These are phyloP conservation scores for Puccinia novopanici DNA, from an alignment of 1,284 basidiomycete species.

Conservation along the genomic window DNA sequence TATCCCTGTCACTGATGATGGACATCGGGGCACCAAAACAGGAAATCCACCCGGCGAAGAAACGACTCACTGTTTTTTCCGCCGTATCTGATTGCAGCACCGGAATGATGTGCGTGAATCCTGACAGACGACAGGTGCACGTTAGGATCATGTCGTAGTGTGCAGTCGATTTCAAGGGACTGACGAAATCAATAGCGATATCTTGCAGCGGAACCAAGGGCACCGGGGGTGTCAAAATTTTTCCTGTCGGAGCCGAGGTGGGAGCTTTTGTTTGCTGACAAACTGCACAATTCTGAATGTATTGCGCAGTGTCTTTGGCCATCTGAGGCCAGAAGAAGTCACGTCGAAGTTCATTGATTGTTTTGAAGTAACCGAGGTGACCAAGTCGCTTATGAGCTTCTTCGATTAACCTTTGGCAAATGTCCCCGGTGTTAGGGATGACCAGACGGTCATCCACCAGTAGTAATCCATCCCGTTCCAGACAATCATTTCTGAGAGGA, in stretches of 20 bases:
- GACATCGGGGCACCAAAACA: no score
- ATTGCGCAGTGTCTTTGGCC: slow-evolving; percentile 42
- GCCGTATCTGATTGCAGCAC: no score
- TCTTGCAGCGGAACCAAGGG: slow-evolving; percentile 35
- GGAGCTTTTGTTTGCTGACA: slow-evolving; percentile 51
- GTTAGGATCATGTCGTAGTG: no score
- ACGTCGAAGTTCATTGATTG: slow-evolving; percentile 56
- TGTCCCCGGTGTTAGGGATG: slow-evolving; percentile 55
- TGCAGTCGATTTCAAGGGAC: no score
- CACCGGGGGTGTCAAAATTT: slow-evolving; percentile 33
- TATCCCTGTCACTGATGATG: no score
- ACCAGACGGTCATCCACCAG: slow-evolving; percentile 58
- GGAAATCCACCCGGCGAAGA: no score
- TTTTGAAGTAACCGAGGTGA: slow-evolving; percentile 61
- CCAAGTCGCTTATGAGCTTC: slow-evolving; percentile 59
- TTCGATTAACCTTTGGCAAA: slow-evolving; percentile 56
- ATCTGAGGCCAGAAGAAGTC: slow-evolving; percentile 63
- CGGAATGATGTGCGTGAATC: no score
- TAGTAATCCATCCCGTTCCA: slow-evolving; percentile 55
- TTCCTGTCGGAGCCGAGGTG: slow-evolving; percentile 22
- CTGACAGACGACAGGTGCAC: no score
- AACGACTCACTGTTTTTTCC: no score
- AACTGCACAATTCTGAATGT: slow-evolving; percentile 16
- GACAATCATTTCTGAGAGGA: background rate
- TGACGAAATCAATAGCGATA: slow-evolving; percentile 30